A percentile compares a stretch with the other conserved stretches of the same genome.
These are phyloP conservation scores for Tulasnella sp. DNA, from an alignment of 768 basidiomycete genomes.

Conservation along the genomic window DNA sequence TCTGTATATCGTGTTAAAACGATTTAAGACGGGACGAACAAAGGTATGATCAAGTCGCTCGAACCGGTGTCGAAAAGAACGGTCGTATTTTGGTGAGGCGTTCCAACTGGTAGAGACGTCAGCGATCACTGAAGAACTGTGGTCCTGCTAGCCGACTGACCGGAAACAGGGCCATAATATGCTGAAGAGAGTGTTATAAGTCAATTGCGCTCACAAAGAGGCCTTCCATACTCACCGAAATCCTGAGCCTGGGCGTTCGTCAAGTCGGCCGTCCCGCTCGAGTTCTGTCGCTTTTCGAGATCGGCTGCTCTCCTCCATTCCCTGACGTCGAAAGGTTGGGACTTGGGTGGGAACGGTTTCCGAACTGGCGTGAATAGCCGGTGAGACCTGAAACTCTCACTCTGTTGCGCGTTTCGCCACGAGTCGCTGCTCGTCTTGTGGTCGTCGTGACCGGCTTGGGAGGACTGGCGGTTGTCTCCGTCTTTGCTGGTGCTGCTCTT, in stretches of 20 bases:
- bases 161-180: neutral
- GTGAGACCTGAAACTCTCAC: too few species aligned
- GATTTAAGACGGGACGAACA: neutral
- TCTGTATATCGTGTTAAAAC: neutral
- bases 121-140: neutral
- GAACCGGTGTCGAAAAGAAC: neutral
- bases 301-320: neutral
- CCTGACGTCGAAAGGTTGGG: neutral
- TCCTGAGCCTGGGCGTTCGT: neutral
- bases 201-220: neutral
- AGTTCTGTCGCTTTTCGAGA: neutral
- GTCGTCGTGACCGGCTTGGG: too few species aligned
- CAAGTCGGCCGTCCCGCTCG: neutral
- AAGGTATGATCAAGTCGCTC: neutral
- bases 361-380: too few species aligned
- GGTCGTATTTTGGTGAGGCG: neutral
- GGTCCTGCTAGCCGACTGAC: neutral
- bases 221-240: neutral
- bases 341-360: too few species aligned
- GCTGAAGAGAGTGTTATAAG: neutral
- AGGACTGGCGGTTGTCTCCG: too few species aligned
- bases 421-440: too few species aligned
- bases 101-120: neutral
- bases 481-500: too few species aligned
- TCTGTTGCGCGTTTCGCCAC: neutral